Conservation (phyloP, 192 early-diverging fungal species). For the Linnemannia exigua region DNA sequence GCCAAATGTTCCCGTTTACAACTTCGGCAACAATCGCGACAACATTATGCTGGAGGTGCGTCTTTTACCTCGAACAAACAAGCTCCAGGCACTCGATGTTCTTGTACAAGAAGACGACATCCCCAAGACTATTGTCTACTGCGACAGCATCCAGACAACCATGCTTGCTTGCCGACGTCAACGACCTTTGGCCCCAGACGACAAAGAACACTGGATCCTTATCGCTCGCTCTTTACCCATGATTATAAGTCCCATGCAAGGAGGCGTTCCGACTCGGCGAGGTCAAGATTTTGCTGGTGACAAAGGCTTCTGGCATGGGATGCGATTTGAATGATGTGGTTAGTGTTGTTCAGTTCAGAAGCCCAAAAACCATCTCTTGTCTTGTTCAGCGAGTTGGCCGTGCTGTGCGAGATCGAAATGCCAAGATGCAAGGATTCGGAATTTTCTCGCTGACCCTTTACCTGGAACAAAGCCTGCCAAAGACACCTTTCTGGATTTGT, state of each 20-base stretch:
- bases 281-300: slow-evolving; percentile 6
- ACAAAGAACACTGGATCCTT: not conserved
- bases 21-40: slow-evolving; percentile 15
- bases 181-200: not conserved
- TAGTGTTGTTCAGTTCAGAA: slow-evolving; percentile 18
- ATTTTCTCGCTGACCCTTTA: not conserved
- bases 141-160: not conserved
- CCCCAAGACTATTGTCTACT: slow-evolving; percentile 9
- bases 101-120: not conserved
- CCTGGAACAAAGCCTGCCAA: not conserved
- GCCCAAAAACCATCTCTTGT: slow-evolving; percentile 9
- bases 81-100: not conserved
- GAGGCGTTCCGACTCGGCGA: not conserved
- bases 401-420: not conserved
- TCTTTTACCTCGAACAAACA: not conserved
- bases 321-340: slow-evolving; percentile 19
- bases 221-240: not conserved
- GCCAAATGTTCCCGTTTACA: not conserved
- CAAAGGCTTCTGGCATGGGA: slow-evolving; percentile 24
- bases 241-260: not conserved
- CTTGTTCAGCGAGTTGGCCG: slow-evolving; percentile 19
- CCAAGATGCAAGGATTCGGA: not conserved
- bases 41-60: slow-evolving; percentile 24
- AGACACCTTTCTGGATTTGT: not conserved
- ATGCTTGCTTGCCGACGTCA: not conserved